Evolutionary conservation across 768 basidiomycete genomes (phyloP), one percentile per base, ranked within the genome.

Genomic region (Termitomyces sp.): DNA sequence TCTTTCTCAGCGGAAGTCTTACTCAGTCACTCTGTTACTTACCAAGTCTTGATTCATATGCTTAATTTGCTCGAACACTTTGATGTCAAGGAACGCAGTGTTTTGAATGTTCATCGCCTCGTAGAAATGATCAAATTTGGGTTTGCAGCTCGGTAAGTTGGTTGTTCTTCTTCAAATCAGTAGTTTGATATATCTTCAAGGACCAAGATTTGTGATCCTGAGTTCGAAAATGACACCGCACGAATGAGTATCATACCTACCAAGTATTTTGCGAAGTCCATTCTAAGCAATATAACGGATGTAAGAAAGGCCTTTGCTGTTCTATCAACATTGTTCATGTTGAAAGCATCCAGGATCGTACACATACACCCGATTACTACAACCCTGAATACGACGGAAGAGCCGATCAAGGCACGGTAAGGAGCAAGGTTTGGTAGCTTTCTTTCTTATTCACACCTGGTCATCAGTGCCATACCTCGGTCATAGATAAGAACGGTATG

Each of bases 11-110:
- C 10, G 11, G 10, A 44, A 46, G 28, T 30, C 45, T 51, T 30
- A 24, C 37, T 32, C 12, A 12, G 34, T 34, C 34, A 34, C 12
- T 14, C 15, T 5, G 2, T 56, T 42, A 53, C 43, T 52, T 34
- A 28, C 28, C 41, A 45, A 32, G 30, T 32, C 19, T 72, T 98
- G 42, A 71, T 97, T 38, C 88, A 93, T 65, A 88, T 98, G 78
- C 73, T 98, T n/a, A 97, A 98, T 65, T 67, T 94, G n/a, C 71
- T 96, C 44, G 94, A 97, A 65, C 76, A 79, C n/a, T 98, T 81
- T 64, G 68, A 80, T 35, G 60, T 77, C 17, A 71, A 73, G 26
- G 82, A 82, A 43, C 68, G 75, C 59, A 84, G 77, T n/a, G 74
- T 77, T 0, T 66, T 92, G 17, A 88, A 84, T 60, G 75, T 81